phyloP scores from a whole-genome alignment of 192 early-diverging fungal genomes.

The Backusella tuberculispora region DNA sequence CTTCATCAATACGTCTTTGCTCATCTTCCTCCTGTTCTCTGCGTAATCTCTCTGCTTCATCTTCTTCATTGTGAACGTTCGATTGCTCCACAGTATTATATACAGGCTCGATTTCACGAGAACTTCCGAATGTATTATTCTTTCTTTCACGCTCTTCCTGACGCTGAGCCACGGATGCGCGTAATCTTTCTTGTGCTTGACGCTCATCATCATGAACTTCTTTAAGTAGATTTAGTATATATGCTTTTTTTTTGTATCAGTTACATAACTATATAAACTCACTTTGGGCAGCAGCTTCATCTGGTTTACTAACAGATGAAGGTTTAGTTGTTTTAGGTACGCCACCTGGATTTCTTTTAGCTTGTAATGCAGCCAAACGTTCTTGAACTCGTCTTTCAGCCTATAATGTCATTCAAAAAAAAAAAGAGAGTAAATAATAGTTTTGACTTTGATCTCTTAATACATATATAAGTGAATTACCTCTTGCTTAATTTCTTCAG shows the following conservation, averaged over 20 bases:
- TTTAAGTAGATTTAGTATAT: slow-evolving; percentile 18
- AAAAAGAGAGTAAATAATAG: neutral
- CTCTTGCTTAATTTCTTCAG: slow-evolving; percentile 44
- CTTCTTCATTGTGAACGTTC: slow-evolving; percentile 26
- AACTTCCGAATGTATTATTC: slow-evolving; percentile 20
- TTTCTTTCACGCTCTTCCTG: slow-evolving; percentile 41
- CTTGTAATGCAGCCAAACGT: slow-evolving; percentile 38
- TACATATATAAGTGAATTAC: neutral
- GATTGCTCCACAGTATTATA: slow-evolving; percentile 20
- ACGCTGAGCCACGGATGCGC: slow-evolving; percentile 43
- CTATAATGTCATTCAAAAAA: slow-evolving; percentile 3
- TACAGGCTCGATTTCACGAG: neutral
- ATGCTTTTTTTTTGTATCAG: neutral
- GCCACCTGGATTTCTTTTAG: slow-evolving; percentile 22
- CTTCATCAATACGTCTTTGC: slow-evolving; percentile 19
- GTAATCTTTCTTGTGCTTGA: slow-evolving; percentile 40
- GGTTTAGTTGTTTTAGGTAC: slow-evolving; percentile 25
- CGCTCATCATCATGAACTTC: slow-evolving; percentile 40
- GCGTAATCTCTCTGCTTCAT: slow-evolving; percentile 8
- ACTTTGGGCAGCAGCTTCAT: slow-evolving; percentile 34
- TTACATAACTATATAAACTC: neutral
- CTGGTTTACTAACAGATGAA: slow-evolving; percentile 19
- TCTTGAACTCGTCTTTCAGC: slow-evolving; percentile 44
- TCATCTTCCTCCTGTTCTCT: slow-evolving; percentile 22
- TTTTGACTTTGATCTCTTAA: slow-evolving; percentile 1